Percentiles rank a stretch among this genome's conserved stretches.
Conservation (phyloP, 176 grass and related monocot genomes). For the Rhynchospora pubera region DNA sequence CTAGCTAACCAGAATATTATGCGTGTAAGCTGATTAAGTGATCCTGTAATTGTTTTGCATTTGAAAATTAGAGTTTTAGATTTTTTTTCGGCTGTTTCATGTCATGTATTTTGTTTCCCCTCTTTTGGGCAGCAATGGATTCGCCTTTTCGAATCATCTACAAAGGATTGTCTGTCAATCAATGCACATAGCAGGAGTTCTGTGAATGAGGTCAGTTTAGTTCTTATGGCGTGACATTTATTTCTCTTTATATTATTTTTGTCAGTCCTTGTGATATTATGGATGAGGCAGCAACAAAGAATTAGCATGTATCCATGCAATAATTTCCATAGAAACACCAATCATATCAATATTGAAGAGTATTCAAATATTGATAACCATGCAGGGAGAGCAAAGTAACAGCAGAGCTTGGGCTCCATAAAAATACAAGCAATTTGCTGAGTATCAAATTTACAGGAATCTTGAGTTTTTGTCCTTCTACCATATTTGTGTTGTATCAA, state of each 20-base stretch:
- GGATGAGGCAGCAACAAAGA: neutral
- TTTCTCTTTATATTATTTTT: constrained; percentile 12
- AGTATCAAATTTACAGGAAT: neutral
- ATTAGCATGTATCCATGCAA: neutral
- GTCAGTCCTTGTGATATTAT: neutral
- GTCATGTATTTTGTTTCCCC: constrained; percentile 5
- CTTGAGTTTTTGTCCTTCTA: neutral
- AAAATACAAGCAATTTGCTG: neutral
- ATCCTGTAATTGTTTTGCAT: constrained; percentile 15
- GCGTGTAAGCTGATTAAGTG: constrained; percentile 41
- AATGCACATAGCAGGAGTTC: constrained; percentile 80
- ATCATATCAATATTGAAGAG: neutral
- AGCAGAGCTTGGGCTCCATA: neutral
- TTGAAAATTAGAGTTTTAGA: neutral
- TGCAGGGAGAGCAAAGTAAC: neutral
- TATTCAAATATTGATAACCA: neutral
- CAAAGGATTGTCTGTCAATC: constrained; percentile 79
- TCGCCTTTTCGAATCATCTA: constrained; percentile 58
- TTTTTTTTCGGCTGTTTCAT: neutral
- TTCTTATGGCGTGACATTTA: constrained; percentile 11
- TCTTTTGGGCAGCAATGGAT: constrained; percentile 66
- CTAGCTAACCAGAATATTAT: constrained; percentile 90
- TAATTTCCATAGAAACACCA: neutral
- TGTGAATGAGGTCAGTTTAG: constrained; percentile 67
- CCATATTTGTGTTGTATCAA: neutral